Percentiles rank a stretch among this genome's conserved stretches.
Evolutionary conservation across 352 stramenopile species (phyloP).

Genomic region (Thraustotheca clavata): DNA sequence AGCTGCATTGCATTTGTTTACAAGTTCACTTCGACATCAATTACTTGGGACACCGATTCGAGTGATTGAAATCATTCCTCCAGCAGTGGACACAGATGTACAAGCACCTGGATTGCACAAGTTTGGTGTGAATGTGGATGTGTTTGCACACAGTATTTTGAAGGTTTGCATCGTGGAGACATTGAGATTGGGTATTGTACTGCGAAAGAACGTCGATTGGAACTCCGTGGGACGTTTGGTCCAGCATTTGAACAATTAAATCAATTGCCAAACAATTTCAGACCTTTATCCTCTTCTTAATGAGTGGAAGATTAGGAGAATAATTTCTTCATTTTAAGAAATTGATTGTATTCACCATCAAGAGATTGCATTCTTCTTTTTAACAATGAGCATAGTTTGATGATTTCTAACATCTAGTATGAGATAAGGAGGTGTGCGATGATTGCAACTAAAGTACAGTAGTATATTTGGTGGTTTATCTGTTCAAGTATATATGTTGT

Average conservation of each 20-base stretch:
- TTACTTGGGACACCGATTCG: conserved; percentile 7
- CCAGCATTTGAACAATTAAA: not conserved
- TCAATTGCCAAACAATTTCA: not conserved
- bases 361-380: too few relatives aligned
- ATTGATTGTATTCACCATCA: too few relatives aligned
- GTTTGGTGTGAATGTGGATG: conserved; percentile 14
- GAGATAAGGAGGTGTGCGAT: too few relatives aligned
- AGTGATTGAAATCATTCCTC: conserved; percentile 21
- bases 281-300: too few relatives aligned
- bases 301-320: too few relatives aligned
- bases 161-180: not conserved
- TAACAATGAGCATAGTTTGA: too few relatives aligned
- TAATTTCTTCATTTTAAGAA: too few relatives aligned
- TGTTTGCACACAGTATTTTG: conserved; percentile 15
- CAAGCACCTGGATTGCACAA: conserved; percentile 16
- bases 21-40: conserved; percentile 18
- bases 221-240: conserved; percentile 7
- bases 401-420: too few relatives aligned
- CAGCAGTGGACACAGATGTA: conserved; percentile 17
- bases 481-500: too few relatives aligned
- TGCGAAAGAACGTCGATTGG: not conserved
- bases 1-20: conserved; percentile 21
- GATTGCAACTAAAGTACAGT: too few relatives aligned
- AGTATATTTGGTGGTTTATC: too few relatives aligned
- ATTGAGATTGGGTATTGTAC: conserved; percentile 13